Percentiles rank a stretch among this genome's conserved stretches.
phyloP scores from a whole-genome alignment of 176 grass and related monocot genomes.

The Triticum dicoccoides region DNA sequence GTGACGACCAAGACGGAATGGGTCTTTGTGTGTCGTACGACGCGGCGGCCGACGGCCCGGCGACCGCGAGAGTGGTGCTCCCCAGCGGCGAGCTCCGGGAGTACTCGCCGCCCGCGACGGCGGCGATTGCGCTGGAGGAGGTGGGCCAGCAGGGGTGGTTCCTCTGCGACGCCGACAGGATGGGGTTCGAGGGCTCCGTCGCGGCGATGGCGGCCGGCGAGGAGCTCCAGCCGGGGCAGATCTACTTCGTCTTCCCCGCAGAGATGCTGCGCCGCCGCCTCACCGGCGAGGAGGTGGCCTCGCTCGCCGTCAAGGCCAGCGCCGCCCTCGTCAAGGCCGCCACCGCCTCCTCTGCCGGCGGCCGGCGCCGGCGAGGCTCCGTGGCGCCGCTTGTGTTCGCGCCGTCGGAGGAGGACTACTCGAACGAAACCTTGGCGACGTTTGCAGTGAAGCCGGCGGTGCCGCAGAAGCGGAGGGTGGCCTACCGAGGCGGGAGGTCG shows the following conservation, averaged over 20 bases:
- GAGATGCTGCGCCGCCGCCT: conserved; percentile 51
- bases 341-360: background rate
- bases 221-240: conserved; percentile 66
- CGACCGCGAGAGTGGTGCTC: conserved; percentile 57
- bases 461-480: conserved; percentile 19
- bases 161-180: conserved; percentile 81
- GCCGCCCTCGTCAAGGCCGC: conserved; percentile 39
- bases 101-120: conserved; percentile 44
- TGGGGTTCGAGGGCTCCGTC: conserved; percentile 59
- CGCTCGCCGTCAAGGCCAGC: conserved; percentile 70
- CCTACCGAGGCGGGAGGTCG: conserved; percentile 17
- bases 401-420: conserved; percentile 30
- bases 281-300: conserved; percentile 56
- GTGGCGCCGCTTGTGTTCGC: conserved; percentile 72
- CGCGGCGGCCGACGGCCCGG: conserved; percentile 25
- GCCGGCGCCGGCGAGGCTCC: conserved; percentile 22
- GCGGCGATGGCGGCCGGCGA: conserved; percentile 18
- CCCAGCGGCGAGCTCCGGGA: conserved; percentile 61
- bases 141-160: conserved; percentile 37
- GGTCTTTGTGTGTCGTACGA: conserved; percentile 59
- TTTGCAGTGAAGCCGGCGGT: background rate
- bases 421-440: background rate
- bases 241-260: conserved; percentile 77
- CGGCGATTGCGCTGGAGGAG: conserved; percentile 43
- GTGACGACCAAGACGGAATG: conserved; percentile 15